These are phyloP conservation scores for Amanita jacksonii DNA, from an alignment of 768 basidiomycete genomes.

Conservation along the genomic window DNA sequence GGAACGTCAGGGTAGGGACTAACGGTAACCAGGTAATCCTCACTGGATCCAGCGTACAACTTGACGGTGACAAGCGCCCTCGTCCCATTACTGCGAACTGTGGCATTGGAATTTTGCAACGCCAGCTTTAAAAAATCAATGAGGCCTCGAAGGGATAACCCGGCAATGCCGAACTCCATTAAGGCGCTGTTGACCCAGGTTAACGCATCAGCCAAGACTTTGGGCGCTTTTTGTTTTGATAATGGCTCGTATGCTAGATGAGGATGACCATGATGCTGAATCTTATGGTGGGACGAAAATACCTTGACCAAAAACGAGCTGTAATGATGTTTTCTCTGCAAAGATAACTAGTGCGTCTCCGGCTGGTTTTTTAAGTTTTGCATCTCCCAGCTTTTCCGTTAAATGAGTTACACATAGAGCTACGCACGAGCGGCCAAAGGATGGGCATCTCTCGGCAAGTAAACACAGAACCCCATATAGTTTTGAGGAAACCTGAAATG, in stretches of 20 bases:
- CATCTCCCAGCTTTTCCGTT: slow-evolving; percentile 90
- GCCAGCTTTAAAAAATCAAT: slow-evolving; percentile 87
- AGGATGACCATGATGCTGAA: slow-evolving; percentile 8
- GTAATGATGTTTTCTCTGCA: slow-evolving; percentile 87
- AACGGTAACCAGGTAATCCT: slow-evolving; percentile 10
- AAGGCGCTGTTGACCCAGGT: slow-evolving; percentile 83
- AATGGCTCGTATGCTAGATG: slow-evolving; percentile 81
- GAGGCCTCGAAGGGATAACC: slow-evolving; percentile 70
- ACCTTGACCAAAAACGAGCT: slow-evolving; percentile 93
- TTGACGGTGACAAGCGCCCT: slow-evolving; percentile 87
- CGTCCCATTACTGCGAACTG: slow-evolving; percentile 89
- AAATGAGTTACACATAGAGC: slow-evolving; percentile 77
- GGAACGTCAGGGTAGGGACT: background rate
- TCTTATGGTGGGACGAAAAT: slow-evolving; percentile 15
- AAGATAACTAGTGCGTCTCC: slow-evolving; percentile 78
- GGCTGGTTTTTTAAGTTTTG: slow-evolving; percentile 95
- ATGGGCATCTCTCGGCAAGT: slow-evolving; percentile 70
- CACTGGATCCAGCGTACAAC: slow-evolving; percentile 85
- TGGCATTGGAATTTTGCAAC: slow-evolving; percentile 88
- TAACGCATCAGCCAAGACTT: slow-evolving; percentile 87
- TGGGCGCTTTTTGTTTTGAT: slow-evolving; percentile 93
- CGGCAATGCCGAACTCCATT: slow-evolving; percentile 85
- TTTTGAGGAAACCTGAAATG: slow-evolving; percentile 75
- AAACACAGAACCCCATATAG: slow-evolving; percentile 67
- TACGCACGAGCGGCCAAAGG: slow-evolving; percentile 77